phyloP scores from a whole-genome alignment of 768 basidiomycete species.

The Termitomyces heimii region DNA sequence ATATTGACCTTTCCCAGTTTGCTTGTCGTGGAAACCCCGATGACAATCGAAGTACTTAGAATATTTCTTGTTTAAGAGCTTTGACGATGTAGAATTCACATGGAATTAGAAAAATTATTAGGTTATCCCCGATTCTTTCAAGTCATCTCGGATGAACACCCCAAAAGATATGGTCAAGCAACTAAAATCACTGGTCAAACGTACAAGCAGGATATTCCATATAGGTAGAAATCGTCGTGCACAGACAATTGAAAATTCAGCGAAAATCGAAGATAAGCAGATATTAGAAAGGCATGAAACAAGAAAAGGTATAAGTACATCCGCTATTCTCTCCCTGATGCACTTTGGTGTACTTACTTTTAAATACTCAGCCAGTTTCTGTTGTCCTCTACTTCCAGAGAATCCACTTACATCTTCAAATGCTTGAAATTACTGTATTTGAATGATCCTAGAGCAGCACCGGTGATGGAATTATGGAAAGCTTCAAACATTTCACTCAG shows the following conservation, averaged over 20 bases:
- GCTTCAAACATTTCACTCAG: background rate
- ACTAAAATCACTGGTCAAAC: background rate
- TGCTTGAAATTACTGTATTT: background rate
- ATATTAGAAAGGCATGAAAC: background rate
- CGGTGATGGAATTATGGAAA: background rate
- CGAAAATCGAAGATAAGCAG: background rate
- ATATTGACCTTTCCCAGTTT: too few relatives aligned
- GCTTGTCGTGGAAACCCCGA: too few relatives aligned
- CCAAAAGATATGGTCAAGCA: background rate
- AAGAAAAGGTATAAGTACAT: constrained; percentile 5
- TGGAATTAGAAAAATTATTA: background rate
- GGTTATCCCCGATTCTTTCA: background rate
- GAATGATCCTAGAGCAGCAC: too few relatives aligned
- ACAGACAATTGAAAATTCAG: background rate
- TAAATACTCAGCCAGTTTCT: background rate
- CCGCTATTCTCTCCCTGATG: background rate
- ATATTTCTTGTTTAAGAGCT: too few relatives aligned
- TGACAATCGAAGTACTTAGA: too few relatives aligned
- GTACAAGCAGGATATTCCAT: background rate
- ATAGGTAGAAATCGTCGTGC: background rate
- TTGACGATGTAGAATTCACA: background rate
- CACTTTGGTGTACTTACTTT: background rate
- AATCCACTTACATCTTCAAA: background rate
- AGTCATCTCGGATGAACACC: background rate
- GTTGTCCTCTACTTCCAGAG: background rate